These are phyloP conservation scores for Bolboschoenus planiculmis DNA, from an alignment of 176 grass and related monocot genomes.

Conservation along the genomic window DNA sequence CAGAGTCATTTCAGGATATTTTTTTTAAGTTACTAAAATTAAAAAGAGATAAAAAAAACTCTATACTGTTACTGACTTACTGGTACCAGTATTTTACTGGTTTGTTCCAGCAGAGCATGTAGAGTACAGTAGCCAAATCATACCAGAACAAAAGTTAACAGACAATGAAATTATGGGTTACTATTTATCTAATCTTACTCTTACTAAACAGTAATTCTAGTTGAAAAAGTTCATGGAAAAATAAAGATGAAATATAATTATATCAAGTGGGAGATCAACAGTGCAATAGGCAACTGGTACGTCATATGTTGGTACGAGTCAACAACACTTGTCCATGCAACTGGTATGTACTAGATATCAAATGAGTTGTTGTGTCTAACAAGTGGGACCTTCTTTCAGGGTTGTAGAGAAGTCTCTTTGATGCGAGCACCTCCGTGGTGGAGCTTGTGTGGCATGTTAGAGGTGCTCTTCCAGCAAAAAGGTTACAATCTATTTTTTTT, in stretches of 20 bases:
- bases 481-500: background rate
- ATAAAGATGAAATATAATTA: background rate
- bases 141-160: background rate
- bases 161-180: background rate
- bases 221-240: background rate
- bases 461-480: background rate
- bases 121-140: background rate
- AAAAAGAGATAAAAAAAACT: background rate
- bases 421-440: conserved; percentile 6
- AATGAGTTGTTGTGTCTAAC: background rate
- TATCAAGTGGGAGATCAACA: background rate
- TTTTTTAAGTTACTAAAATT: background rate
- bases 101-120: background rate
- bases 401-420: background rate
- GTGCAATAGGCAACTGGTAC: background rate
- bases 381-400: conserved; percentile 13
- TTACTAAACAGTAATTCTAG: too few relatives aligned
- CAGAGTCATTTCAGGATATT: background rate
- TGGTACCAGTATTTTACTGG: background rate
- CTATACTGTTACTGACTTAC: background rate
- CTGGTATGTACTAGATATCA: background rate
- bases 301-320: background rate
- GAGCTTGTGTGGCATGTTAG: conserved; percentile 18
- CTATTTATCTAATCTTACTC: too few relatives aligned
- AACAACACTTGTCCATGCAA: background rate